A percentile compares a stretch with the other conserved stretches of the same genome.
Evolutionary conservation across 208 protist genomes (phyloP).

Genomic region (Trypanosoma cruzi): DNA sequence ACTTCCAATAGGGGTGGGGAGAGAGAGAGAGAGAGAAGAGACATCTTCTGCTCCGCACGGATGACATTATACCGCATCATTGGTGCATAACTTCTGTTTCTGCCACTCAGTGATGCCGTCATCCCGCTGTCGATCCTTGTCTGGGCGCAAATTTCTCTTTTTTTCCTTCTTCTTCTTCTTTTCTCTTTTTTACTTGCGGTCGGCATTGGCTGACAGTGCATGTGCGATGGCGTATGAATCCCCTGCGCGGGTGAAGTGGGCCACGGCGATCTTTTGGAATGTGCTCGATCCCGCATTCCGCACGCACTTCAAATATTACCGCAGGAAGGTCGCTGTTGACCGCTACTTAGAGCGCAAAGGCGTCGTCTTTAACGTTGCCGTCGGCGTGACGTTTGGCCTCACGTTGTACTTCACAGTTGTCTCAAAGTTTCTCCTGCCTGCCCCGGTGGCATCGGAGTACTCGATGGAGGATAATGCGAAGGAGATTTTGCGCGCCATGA

Average conservation of each 20-base stretch:
- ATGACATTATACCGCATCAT: too few relatives aligned
- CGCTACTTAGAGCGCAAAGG: conserved; percentile 71
- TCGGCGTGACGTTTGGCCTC: conserved; percentile 63
- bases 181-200: not conserved
- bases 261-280: conserved; percentile 81
- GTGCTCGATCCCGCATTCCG: conserved; percentile 72
- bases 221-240: conserved; percentile 48
- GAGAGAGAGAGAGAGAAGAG: too few relatives aligned
- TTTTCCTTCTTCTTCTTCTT: not conserved
- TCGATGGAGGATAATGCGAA: conserved; percentile 67
- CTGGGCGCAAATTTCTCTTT: not conserved
- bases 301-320: conserved; percentile 72
- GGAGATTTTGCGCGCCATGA: conserved; percentile 58
- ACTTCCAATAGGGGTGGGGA: too few relatives aligned
- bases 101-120: too few relatives aligned
- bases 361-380: conserved; percentile 50
- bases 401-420: conserved; percentile 65
- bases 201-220: not conserved
- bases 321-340: conserved; percentile 67
- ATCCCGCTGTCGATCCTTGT: too few relatives aligned
- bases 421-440: conserved; percentile 36
- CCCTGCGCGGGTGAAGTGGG: conserved; percentile 66
- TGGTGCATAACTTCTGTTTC: too few relatives aligned
- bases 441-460: conserved; percentile 39
- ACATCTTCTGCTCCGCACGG: too few relatives aligned